These are phyloP conservation scores for Colletotrichum karsti DNA, from an alignment of 2,329 filamentous ascomycete genomes.

Conservation along the genomic window DNA sequence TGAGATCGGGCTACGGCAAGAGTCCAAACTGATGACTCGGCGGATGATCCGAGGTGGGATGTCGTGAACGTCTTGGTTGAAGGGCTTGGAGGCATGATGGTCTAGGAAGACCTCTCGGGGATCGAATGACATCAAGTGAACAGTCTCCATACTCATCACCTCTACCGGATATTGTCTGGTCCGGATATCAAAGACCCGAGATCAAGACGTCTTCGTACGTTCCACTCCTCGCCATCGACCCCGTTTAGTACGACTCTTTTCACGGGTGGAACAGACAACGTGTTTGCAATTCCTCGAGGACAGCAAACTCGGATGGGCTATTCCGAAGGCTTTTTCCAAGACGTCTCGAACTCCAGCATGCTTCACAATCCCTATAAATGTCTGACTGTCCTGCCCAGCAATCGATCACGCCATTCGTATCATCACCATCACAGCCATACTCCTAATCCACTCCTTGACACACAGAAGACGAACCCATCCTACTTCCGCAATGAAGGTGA, in stretches of 20 bases:
- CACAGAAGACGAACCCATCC: not conserved
- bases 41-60: too few species aligned
- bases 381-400: not conserved
- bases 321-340: not conserved
- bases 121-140: too few species aligned
- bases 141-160: not conserved
- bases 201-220: not conserved
- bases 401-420: slow-evolving; percentile 3
- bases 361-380: too few species aligned
- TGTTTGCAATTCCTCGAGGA: not conserved
- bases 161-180: not conserved
- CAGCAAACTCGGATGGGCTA: not conserved
- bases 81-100: not conserved
- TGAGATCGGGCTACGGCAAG: not conserved
- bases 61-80: not conserved
- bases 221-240: not conserved
- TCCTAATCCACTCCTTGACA: not conserved
- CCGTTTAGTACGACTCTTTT: slow-evolving; percentile 1
- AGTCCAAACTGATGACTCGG: not conserved
- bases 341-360: not conserved
- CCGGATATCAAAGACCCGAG: not conserved
- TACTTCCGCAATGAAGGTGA: not conserved
- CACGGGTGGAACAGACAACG: slow-evolving; percentile 24
- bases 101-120: not conserved
- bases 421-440: not conserved